Conservation (phyloP, 2,329 filamentous ascomycete genomes). For the Pseudogymnoascus sp. region DNA sequence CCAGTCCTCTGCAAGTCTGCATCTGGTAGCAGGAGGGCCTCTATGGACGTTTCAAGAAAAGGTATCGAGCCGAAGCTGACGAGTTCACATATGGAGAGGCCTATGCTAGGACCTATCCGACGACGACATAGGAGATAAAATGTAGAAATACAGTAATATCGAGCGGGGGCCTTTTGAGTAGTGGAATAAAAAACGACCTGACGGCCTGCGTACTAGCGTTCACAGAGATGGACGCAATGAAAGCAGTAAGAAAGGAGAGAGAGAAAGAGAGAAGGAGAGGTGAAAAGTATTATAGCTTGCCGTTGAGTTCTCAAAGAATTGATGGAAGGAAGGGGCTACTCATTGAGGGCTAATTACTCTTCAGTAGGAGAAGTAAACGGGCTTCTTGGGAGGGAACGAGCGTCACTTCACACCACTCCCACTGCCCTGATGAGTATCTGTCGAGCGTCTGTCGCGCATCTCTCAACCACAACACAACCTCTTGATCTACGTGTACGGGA, state of each 20-base stretch:
- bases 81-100: not conserved
- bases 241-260: not conserved
- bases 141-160: not conserved
- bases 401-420: not conserved
- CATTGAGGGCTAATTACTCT: not conserved
- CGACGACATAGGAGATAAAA: not conserved
- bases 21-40: not conserved
- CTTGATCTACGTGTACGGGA: not conserved
- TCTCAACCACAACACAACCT: not conserved
- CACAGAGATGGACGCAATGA: not conserved
- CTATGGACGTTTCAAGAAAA: not conserved
- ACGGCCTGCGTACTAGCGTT: not conserved
- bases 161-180: not conserved
- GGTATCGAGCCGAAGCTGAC: not conserved
- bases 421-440: not conserved
- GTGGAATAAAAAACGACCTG: slow-evolving; percentile 1
- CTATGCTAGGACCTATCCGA: not conserved
- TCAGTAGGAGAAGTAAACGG: not conserved
- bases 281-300: not conserved
- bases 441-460: not conserved
- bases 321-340: not conserved
- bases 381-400: not conserved
- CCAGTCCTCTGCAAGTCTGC: not conserved
- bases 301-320: not conserved
- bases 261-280: not conserved